Percentiles rank a stretch among this genome's conserved stretches.
These are phyloP conservation scores for Aphelidium insulamus DNA, from an alignment of 371 early-diverging fungal species.

Conservation along the genomic window DNA sequence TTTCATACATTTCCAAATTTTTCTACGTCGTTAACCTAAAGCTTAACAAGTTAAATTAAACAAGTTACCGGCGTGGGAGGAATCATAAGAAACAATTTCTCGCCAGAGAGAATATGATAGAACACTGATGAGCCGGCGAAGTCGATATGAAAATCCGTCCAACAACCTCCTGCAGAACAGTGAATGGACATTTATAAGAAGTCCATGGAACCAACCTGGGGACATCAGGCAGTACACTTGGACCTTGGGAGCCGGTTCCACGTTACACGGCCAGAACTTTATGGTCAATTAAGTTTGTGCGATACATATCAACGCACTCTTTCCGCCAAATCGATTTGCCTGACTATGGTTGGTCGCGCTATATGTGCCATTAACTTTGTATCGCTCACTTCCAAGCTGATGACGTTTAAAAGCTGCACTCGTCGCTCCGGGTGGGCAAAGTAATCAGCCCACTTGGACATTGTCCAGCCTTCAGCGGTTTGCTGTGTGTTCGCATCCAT, in stretches of 20 bases:
- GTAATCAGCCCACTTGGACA: constrained; percentile 62
- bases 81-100: constrained; percentile 68
- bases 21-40: too few relatives aligned
- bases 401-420: constrained; percentile 55
- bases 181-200: constrained; percentile 24
- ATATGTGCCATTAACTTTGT: constrained; percentile 38
- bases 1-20: constrained; percentile 62
- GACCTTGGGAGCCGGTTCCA: constrained; percentile 61
- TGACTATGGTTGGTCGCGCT: constrained; percentile 45
- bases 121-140: constrained; percentile 76
- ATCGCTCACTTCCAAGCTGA: constrained; percentile 60
- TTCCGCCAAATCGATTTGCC: constrained; percentile 18
- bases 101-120: constrained; percentile 60
- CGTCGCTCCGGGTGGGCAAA: constrained; percentile 29
- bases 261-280: too few relatives aligned
- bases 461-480: constrained; percentile 43
- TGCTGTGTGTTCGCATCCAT: constrained; percentile 70
- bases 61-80: constrained; percentile 57
- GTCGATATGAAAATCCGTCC: constrained; percentile 42
- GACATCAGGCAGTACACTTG: constrained; percentile 80
- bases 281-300: too few relatives aligned
- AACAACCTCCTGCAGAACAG: background rate
- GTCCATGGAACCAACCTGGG: constrained; percentile 60
- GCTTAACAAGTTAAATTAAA: too few relatives aligned
- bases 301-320: too few relatives aligned